Evolutionary conservation across 2,329 filamentous ascomycete genomes (phyloP).

Genomic region (Alternaria arbusti): DNA sequence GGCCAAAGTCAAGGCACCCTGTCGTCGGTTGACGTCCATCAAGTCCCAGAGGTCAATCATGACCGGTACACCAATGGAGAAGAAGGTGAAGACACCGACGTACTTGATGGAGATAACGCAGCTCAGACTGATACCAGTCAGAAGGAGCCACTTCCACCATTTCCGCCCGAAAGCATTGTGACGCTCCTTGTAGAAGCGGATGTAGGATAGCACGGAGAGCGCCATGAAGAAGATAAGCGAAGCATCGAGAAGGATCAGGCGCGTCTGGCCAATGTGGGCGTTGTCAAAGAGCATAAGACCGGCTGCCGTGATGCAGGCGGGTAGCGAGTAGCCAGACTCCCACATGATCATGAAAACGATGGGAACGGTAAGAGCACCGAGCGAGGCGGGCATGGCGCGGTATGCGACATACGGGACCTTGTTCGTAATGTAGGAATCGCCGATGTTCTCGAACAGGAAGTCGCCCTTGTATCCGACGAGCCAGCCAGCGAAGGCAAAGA

Average conservation of each 20-base stretch:
- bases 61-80: conserved; percentile 94
- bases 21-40: conserved; percentile 83
- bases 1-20: conserved; percentile 78
- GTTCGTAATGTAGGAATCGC: conserved; percentile 96
- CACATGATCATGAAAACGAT: conserved; percentile 98
- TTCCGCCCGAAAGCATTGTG: conserved; percentile 89
- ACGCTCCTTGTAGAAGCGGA: conserved; percentile 96
- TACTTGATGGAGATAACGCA: conserved; percentile 99
- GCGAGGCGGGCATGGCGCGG: conserved; percentile 87
- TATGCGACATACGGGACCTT: conserved; percentile 97
- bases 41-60: conserved; percentile 95
- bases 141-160: conserved; percentile 99
- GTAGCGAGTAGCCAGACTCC: conserved; percentile 97
- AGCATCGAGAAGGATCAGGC: conserved; percentile 92
- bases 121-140: conserved; percentile 92
- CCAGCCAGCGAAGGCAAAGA: conserved; percentile 97
- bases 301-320: conserved; percentile 86
- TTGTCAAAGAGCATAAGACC: conserved; percentile 94
- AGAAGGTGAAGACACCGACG: conserved; percentile 93
- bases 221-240: conserved; percentile 96
- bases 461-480: conserved; percentile 95
- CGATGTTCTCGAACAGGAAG: conserved; percentile 99
- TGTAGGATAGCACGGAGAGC: conserved; percentile 89
- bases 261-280: conserved; percentile 94
- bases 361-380: conserved; percentile 92